Percentiles rank a stretch among this genome's conserved stretches.
Evolutionary conservation across 495 filamentous ascomycete species (phyloP).

Genomic region (Aspergillus indologenus): DNA sequence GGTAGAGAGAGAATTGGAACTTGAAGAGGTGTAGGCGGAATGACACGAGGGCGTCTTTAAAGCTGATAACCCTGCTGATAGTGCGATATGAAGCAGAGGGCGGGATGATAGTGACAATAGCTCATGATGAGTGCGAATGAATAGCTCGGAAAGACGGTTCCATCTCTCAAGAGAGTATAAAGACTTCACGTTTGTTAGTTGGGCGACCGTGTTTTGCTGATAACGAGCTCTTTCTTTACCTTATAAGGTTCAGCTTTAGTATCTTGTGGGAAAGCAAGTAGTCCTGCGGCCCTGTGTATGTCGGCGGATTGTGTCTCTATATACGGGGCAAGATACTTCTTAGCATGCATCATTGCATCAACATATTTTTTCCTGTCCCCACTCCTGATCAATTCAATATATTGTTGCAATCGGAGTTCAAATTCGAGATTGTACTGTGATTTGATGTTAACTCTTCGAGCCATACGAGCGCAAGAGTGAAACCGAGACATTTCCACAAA

Average conservation of each 20-base stretch:
- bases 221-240: constrained; percentile 39
- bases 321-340: constrained; percentile 70
- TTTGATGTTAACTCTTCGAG: constrained; percentile 27
- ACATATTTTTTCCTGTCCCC: constrained; percentile 55
- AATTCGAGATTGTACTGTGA: constrained; percentile 82
- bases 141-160: constrained; percentile 73
- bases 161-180: constrained; percentile 73
- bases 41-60: constrained; percentile 96
- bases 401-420: constrained; percentile 92
- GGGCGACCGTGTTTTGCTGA: not conserved
- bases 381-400: constrained; percentile 80
- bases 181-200: constrained; percentile 42
- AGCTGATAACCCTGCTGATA: constrained; percentile 87
- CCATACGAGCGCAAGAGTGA: not conserved
- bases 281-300: constrained; percentile 68
- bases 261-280: constrained; percentile 71
- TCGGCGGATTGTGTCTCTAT: constrained; percentile 64
- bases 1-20: constrained; percentile 55
- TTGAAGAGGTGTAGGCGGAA: constrained; percentile 57
- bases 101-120: constrained; percentile 78
- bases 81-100: constrained; percentile 87
- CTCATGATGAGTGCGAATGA: constrained; percentile 80
- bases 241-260: constrained; percentile 60
- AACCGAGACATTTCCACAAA: constrained; percentile 34
- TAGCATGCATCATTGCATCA: constrained; percentile 78